Percentiles rank a stretch among this genome's conserved stretches.
phyloP scores from a whole-genome alignment of 371 early-diverging fungal species.

The Saksenaea vasiformis region DNA sequence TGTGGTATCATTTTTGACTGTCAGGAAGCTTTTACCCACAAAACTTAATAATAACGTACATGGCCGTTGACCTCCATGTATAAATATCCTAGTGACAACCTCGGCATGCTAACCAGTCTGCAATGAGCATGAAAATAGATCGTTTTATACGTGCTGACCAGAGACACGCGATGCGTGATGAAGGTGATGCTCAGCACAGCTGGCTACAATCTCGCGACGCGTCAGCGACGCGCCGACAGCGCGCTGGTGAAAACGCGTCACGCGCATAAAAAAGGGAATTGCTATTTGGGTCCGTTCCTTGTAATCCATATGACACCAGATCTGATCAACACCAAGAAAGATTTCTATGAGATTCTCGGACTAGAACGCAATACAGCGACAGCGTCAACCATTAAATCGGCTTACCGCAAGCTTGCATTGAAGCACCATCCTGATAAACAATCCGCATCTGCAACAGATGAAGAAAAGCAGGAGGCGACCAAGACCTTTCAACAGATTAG shows the following conservation, averaged over 20 bases:
- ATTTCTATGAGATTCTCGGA: slow-evolving; percentile 67
- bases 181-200: too few species aligned
- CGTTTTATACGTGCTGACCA: too few species aligned
- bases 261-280: not conserved
- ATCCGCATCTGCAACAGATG: slow-evolving; percentile 52
- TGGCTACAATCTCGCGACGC: too few species aligned
- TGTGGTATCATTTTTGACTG: too few species aligned
- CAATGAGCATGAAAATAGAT: too few species aligned
- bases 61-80: too few species aligned
- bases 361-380: slow-evolving; percentile 57
- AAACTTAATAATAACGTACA: too few species aligned
- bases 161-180: too few species aligned
- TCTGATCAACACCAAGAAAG: not conserved
- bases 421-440: slow-evolving; percentile 86
- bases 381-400: slow-evolving; percentile 74
- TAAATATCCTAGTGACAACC: too few species aligned
- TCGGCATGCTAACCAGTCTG: too few species aligned
- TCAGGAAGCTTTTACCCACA: too few species aligned
- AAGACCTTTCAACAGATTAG: slow-evolving; percentile 82
- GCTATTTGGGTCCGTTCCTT: not conserved
- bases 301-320: not conserved
- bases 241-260: not conserved
- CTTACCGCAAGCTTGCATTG: slow-evolving; percentile 84
- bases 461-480: slow-evolving; percentile 73
- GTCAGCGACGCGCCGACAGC: not conserved